Evolutionary conservation across 2,329 filamentous ascomycete genomes (phyloP), one percentile per base, ranked within the genome.

Genomic region (Pseudogymnoascus sp.): DNA sequence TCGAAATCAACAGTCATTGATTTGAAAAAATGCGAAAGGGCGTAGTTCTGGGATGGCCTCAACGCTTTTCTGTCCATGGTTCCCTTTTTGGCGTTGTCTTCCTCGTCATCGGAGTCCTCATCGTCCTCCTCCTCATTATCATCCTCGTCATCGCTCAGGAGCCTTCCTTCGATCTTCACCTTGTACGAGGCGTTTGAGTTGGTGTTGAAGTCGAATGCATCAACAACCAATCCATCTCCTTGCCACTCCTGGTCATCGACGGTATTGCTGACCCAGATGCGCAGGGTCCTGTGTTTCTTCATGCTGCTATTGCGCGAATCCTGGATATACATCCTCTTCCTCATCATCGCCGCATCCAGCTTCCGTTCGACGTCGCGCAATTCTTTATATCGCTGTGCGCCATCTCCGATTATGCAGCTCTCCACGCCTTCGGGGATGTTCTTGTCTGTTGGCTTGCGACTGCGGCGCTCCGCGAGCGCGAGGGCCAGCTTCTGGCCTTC

Each of bases 161-260:
- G 78, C 31, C 88, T 85, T 43, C 91, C 95, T 76, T 97, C 91
- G 65, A 99, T 93, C 78, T 93, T 96, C 68, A 99, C 91, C 63
- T 88, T 86, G 74, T 93, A 99, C 9, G 88, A 89, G 2, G 91
- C 89, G 69, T 92, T 88, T 68, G 84, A 82, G 66, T 86, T 91
- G 61, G 87, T 86, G 61, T 86, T 87, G 71, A 96, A 93, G 72
- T 96, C 92, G 67, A 95, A 95, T 37, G 84, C 85, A 72, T 93
- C 88, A 9, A 88, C 83, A 65, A 88, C 87, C 64, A 88, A 79
- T 41, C 80, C 80, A 69, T 81, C 84, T 40, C 81, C 83, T 76
- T 99, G 95, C 95, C 95, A 97, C 33, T 89, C 88, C 77, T 99
- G 95, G 71, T 95, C 91, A 75, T 97, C 91, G 35, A 88, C 91